A percentile compares a stretch with the other conserved stretches of the same genome.
Evolutionary conservation across 1,139 yeast genomes (phyloP).

Genomic region (Kurtzmaniella quercitrusa): DNA sequence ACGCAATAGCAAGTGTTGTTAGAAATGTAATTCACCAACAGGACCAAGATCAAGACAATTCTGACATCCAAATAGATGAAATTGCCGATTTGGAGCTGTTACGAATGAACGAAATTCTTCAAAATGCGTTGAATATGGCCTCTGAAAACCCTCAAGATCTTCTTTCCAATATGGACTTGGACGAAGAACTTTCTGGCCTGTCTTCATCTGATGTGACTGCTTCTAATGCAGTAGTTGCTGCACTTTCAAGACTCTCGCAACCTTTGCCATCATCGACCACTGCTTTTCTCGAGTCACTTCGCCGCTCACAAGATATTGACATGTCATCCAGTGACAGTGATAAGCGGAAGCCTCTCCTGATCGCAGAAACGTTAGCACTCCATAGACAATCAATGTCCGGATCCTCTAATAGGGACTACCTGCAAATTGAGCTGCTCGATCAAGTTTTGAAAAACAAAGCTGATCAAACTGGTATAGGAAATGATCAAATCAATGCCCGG

Average conservation of each 20-base stretch:
- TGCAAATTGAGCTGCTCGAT: slow-evolving; percentile 23
- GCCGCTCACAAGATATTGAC: slow-evolving; percentile 14
- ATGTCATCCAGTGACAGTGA: slow-evolving; percentile 4
- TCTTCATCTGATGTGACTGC: neutral
- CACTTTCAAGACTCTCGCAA: slow-evolving; percentile 10
- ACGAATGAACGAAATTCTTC: slow-evolving; percentile 65
- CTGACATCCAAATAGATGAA: slow-evolving; percentile 17
- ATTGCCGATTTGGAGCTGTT: slow-evolving; percentile 47
- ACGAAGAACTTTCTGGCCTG: slow-evolving; percentile 13
- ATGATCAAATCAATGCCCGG: slow-evolving; percentile 24
- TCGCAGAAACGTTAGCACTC: slow-evolving; percentile 62
- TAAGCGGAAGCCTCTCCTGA: slow-evolving; percentile 40
- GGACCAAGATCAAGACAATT: neutral
- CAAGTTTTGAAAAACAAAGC: slow-evolving; percentile 17
- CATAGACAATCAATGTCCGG: slow-evolving; percentile 41
- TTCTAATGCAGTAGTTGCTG: slow-evolving; percentile 11
- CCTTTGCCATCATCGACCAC: slow-evolving; percentile 15
- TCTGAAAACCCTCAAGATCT: slow-evolving; percentile 60
- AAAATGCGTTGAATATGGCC: slow-evolving; percentile 71
- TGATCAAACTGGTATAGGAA: neutral
- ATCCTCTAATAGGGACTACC: slow-evolving; percentile 25
- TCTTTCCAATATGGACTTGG: slow-evolving; percentile 45
- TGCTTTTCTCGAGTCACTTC: slow-evolving; percentile 14
- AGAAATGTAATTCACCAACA: slow-evolving; percentile 16
- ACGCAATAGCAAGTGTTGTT: slow-evolving; percentile 25